Percentiles rank a stretch among this genome's conserved stretches.
These are phyloP conservation scores for Mentha longifolia DNA, from an alignment of 257 asterid species.

Conservation along the genomic window DNA sequence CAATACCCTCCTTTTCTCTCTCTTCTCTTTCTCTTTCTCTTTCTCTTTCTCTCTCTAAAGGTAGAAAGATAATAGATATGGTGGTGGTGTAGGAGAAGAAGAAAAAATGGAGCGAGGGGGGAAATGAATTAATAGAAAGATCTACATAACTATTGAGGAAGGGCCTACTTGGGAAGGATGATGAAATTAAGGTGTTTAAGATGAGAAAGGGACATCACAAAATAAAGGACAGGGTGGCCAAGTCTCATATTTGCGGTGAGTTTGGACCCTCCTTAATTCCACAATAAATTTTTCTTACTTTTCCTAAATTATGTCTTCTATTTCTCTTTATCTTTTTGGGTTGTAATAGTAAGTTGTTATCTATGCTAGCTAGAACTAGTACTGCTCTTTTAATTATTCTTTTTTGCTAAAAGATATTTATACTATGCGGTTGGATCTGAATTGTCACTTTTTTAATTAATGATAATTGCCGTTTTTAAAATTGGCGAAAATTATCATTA, in stretches of 20 bases:
- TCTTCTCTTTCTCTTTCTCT: not conserved
- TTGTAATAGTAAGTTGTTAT: not conserved
- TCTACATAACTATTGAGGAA: constrained; percentile 56
- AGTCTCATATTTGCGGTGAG: constrained; percentile 61
- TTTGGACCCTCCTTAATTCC: constrained; percentile 67
- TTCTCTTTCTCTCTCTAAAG: constrained; percentile 34
- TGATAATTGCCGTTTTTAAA: too few species aligned
- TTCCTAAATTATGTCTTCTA: not conserved
- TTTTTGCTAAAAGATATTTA: not conserved
- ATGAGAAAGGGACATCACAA: constrained; percentile 74
- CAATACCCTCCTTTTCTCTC: not conserved
- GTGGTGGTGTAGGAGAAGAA: constrained; percentile 18
- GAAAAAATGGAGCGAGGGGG: constrained; percentile 19
- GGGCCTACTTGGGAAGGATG: constrained; percentile 61
- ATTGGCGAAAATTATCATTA: too few species aligned
- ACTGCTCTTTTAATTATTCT: not conserved
- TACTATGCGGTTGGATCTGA: too few species aligned
- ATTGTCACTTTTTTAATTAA: too few species aligned
- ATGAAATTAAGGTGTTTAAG: constrained; percentile 51
- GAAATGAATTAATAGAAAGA: constrained; percentile 47
- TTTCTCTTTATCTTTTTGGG: not conserved
- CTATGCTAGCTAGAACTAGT: not conserved
- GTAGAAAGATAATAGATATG: too few species aligned
- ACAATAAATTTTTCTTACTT: constrained; percentile 36
- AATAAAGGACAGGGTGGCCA: constrained; percentile 67